phyloP scores from a whole-genome alignment of 164 flowering plant species.

The Piper betle region DNA sequence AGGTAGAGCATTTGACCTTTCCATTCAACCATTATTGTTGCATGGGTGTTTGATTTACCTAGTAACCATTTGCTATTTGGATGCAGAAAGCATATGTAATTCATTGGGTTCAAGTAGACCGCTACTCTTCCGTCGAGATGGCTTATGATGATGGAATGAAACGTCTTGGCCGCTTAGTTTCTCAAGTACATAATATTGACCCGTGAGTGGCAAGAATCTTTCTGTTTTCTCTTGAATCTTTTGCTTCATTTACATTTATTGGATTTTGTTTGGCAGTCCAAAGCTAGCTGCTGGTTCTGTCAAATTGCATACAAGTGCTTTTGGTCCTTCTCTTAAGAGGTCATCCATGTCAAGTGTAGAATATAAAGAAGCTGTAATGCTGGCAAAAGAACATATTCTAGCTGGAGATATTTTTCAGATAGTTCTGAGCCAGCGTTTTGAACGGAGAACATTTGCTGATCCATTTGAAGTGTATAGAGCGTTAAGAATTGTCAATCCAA shows the following conservation, averaged over 20 bases:
- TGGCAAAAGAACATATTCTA: conserved; percentile 82
- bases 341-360: conserved; percentile 68
- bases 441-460: conserved; percentile 81
- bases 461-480: conserved; percentile 97
- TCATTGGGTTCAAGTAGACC: conserved; percentile 83
- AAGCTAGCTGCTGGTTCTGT: conserved; percentile 62
- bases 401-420: conserved; percentile 97
- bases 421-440: conserved; percentile 93
- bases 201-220: conserved; percentile 37
- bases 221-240: neutral
- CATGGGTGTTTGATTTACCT: neutral
- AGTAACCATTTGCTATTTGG: conserved; percentile 6
- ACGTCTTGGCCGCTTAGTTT: conserved; percentile 38
- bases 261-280: conserved; percentile 38
- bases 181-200: conserved; percentile 57
- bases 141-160: conserved; percentile 67
- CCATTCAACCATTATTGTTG: too few species aligned
- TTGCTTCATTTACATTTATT: neutral
- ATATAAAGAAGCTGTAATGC: conserved; percentile 61
- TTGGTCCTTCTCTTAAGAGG: conserved; percentile 47
- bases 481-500: conserved; percentile 85
- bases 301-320: conserved; percentile 37
- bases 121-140: conserved; percentile 45
- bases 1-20: conserved; percentile 37
- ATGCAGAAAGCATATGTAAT: conserved; percentile 75